phyloP scores from a whole-genome alignment of 306 rosid species.

The Medicago lupulina region DNA sequence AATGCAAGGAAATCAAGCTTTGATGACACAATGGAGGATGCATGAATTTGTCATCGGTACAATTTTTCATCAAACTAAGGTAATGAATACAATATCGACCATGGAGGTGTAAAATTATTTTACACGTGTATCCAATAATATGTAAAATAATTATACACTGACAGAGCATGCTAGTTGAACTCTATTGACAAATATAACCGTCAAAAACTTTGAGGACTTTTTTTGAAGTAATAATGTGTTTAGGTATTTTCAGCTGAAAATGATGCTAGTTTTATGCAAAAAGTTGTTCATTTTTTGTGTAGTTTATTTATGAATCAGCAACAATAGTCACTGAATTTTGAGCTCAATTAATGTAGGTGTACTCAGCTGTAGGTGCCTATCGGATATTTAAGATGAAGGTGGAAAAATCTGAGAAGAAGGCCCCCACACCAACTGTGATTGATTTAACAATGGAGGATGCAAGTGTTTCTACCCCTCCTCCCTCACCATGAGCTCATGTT shows the following conservation, averaged over 20 bases:
- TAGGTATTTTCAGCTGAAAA: background rate
- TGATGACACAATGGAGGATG: constrained; percentile 58
- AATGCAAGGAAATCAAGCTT: background rate
- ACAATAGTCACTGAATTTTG: background rate
- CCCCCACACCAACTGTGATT: constrained; percentile 6
- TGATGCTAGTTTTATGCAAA: background rate
- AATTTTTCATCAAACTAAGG: constrained; percentile 35
- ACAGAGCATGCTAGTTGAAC: too few relatives aligned
- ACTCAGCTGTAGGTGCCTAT: constrained; percentile 25
- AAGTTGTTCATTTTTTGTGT: background rate
- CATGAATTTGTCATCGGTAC: constrained; percentile 47
- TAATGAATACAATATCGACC: too few relatives aligned
- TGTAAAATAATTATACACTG: too few relatives aligned
- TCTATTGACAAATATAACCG: background rate
- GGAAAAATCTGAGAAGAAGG: constrained; percentile 13
- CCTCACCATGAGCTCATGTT: constrained; percentile 43
- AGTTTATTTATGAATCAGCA: too few relatives aligned
- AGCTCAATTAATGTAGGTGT: constrained; percentile 40
- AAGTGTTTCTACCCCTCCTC: constrained; percentile 26
- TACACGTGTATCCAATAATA: too few relatives aligned
- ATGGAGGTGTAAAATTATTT: too few relatives aligned
- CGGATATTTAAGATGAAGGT: constrained; percentile 46
- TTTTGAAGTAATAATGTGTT: background rate
- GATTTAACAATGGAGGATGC: constrained; percentile 36
- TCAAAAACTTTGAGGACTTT: background rate